Evolutionary conservation across 1,284 basidiomycete species (phyloP).

Genomic region (Xerocomus amazonicus): DNA sequence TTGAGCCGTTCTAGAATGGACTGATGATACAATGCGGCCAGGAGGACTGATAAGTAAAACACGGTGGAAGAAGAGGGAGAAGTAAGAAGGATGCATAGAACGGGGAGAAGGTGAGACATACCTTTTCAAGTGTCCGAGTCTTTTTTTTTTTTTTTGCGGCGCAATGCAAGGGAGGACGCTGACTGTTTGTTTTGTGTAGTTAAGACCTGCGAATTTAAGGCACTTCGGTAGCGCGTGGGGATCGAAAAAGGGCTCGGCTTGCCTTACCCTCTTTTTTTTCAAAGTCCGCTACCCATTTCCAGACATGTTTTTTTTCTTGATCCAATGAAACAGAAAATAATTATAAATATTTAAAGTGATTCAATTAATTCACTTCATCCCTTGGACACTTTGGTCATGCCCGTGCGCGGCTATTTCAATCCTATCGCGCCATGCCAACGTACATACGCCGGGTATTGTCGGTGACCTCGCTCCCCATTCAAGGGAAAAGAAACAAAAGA

Average conservation of each 20-base stretch:
- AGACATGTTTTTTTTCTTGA: slow-evolving; percentile 18
- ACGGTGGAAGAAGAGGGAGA: slow-evolving; percentile 11
- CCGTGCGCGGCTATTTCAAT: slow-evolving; percentile 7
- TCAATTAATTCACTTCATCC: slow-evolving; percentile 22
- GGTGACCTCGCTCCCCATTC: slow-evolving; percentile 3
- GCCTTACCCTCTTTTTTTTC: slow-evolving; percentile 47
- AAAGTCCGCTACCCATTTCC: slow-evolving; percentile 34
- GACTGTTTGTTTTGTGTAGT: slow-evolving; percentile 30
- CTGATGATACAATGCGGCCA: slow-evolving; percentile 71
- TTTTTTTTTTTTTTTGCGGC: slow-evolving; percentile 28
- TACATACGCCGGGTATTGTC: slow-evolving; percentile 5
- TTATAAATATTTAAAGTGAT: background rate
- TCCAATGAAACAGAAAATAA: slow-evolving; percentile 1
- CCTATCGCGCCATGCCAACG: slow-evolving; percentile 13
- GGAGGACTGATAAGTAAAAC: slow-evolving; percentile 31
- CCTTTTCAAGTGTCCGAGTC: slow-evolving; percentile 43
- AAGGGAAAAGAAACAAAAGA: background rate
- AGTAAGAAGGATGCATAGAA: slow-evolving; percentile 7
- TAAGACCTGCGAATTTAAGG: slow-evolving; percentile 36
- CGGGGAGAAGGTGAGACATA: slow-evolving; percentile 9
- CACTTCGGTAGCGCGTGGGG: slow-evolving; percentile 41
- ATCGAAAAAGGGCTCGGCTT: slow-evolving; percentile 52
- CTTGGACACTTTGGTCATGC: slow-evolving; percentile 22
- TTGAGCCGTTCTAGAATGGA: slow-evolving; percentile 73
- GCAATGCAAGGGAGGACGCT: slow-evolving; percentile 40